Base-by-base conservation (phyloP, 768 basidiomycete genomes). In the Boletus barrowsii region DNA sequence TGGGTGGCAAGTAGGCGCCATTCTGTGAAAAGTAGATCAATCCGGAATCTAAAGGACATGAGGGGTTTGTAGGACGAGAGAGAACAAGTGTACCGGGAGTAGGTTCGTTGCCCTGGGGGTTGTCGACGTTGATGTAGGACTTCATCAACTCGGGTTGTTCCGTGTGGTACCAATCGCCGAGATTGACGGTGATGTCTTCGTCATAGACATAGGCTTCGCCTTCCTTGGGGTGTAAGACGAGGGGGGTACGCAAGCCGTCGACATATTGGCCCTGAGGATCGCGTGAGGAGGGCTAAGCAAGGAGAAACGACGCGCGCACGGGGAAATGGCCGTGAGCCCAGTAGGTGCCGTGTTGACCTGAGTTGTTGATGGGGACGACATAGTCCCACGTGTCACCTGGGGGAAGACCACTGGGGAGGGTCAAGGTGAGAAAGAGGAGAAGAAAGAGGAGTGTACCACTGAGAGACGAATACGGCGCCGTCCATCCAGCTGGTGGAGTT, bases 141-240 rank as follows among this genome's bases (percentile, higher is more conserved):
- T 83, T 68, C 48, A 90, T 47, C 33, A 96, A 79, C 10, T 70
- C 75, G 1, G 71, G 44, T 55, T 93, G 89, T 67, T 91, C 77
- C 7, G 84, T 68, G 66, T 97, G 93, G 66, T 98, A 98, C 95
- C 96, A 98, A 68, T 98, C 95, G 6, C 84, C 81, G 1, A 98
- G 75, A 54, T 93, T 66, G 59, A 98, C 75, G 18, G 90, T 95
- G 73, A 83, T 94, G 61, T 98, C 96, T 26, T 87, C 90, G 69
- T 98, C 94, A 69, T 97, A 98, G 10, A 58, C 70, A 68, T 92
- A 81, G 18, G 74, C 77, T 70, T 88, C 87, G 29, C 29, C 29
- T 49, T 74, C 75, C 2, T 76, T 71, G 5, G 86, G 84, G 63
- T 89, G 88, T 47, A 98, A 80, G 46, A 95, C 65, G 42, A 97